These are phyloP conservation scores for Nicotiana otophora DNA, from an alignment of 257 asterid genomes.

Conservation along the genomic window DNA sequence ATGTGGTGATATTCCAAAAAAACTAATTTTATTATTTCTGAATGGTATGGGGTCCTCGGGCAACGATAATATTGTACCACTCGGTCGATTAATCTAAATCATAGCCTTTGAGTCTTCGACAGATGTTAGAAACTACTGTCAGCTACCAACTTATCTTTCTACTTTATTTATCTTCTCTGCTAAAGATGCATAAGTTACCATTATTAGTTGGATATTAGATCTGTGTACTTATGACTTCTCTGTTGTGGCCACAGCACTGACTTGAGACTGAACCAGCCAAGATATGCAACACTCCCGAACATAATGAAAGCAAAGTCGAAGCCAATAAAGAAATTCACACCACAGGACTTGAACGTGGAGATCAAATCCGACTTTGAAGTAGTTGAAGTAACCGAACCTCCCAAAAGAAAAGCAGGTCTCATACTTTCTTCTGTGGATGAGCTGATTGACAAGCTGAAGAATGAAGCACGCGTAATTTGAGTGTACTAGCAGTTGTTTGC, in stretches of 20 bases:
- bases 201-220: not conserved
- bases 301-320: constrained; percentile 96
- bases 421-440: constrained; percentile 84
- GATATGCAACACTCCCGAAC: constrained; percentile 94
- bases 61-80: not conserved
- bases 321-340: constrained; percentile 65
- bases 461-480: constrained; percentile 69
- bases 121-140: not conserved
- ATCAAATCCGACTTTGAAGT: constrained; percentile 65
- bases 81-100: not conserved
- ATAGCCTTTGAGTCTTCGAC: not conserved
- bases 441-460: constrained; percentile 76
- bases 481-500: not conserved
- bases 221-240: not conserved
- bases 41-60: not conserved
- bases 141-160: not conserved
- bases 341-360: constrained; percentile 65
- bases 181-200: not conserved
- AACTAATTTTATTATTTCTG: not conserved
- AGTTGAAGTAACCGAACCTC: constrained; percentile 82
- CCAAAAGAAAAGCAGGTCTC: constrained; percentile 82
- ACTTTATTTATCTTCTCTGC: not conserved
- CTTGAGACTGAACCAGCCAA: constrained; percentile 85
- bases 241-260: constrained; percentile 53
- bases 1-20: not conserved